Evolutionary conservation across 768 basidiomycete species (phyloP).

Genomic region (Boletus coccyginus): DNA sequence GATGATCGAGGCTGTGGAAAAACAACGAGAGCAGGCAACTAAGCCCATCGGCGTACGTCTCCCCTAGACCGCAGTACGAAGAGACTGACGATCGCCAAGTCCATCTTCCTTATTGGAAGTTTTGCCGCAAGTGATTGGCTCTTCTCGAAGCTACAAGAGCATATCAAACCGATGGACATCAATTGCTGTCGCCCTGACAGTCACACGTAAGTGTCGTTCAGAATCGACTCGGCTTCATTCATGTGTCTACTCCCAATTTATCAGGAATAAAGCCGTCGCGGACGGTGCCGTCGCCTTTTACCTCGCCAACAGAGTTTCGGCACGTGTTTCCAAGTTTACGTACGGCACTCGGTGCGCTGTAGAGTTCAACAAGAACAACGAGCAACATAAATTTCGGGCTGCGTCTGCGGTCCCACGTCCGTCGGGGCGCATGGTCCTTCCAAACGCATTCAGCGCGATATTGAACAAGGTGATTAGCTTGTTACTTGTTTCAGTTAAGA

Average conservation of each 20-base stretch:
- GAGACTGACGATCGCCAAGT: conserved; percentile 16
- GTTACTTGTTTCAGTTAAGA: neutral
- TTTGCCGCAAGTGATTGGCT: conserved; percentile 46
- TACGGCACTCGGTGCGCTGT: conserved; percentile 37
- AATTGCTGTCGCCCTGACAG: conserved; percentile 49
- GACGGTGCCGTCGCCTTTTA: conserved; percentile 45
- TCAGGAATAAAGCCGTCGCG: conserved; percentile 47
- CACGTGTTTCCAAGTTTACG: conserved; percentile 37
- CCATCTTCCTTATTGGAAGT: conserved; percentile 43
- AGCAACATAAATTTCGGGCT: conserved; percentile 30
- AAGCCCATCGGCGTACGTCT: conserved; percentile 25
- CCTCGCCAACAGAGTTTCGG: conserved; percentile 40
- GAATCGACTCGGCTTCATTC: neutral
- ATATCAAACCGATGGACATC: conserved; percentile 35
- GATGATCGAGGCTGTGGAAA: conserved; percentile 25
- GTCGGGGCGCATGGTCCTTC: conserved; percentile 32
- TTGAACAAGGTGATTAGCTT: conserved; percentile 21
- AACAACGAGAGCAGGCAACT: conserved; percentile 17
- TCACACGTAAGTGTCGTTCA: conserved; percentile 40
- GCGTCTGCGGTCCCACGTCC: conserved; percentile 29
- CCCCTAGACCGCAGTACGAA: neutral
- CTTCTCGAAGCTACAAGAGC: conserved; percentile 29
- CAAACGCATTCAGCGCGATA: conserved; percentile 32
- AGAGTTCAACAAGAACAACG: conserved; percentile 28
- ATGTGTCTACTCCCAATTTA: neutral